Evolutionary conservation across 352 stramenopile species (phyloP).

Genomic region (Phytophthora brassicae): DNA sequence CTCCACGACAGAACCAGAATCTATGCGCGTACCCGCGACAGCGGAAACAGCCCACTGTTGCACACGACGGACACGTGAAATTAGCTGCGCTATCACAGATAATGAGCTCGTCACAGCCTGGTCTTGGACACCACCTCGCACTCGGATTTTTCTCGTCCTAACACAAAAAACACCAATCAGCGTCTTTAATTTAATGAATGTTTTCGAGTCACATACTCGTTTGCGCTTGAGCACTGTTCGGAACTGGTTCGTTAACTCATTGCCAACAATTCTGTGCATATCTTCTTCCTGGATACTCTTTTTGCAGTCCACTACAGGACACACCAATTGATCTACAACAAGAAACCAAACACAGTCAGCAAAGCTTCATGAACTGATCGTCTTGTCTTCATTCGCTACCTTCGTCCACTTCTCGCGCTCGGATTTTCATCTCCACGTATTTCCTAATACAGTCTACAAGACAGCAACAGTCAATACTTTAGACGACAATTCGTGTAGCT

Average conservation of each 20-base stretch:
- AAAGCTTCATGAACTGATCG: background rate
- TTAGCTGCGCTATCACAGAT: slow-evolving; percentile 46
- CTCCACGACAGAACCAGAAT: slow-evolving; percentile 57
- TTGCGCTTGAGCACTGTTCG: slow-evolving; percentile 49
- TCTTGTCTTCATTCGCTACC: slow-evolving; percentile 22
- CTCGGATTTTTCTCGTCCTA: slow-evolving; percentile 79
- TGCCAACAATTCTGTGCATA: slow-evolving; percentile 35
- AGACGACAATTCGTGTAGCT: background rate
- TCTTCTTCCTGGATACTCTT: slow-evolving; percentile 40
- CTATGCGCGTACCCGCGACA: slow-evolving; percentile 56
- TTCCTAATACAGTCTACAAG: slow-evolving; percentile 44
- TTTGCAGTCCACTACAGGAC: slow-evolving; percentile 58
- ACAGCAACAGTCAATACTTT: background rate
- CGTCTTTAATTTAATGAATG: background rate
- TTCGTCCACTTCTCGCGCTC: slow-evolving; percentile 59
- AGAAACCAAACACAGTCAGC: background rate
- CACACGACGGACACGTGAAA: slow-evolving; percentile 70
- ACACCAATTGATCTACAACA: slow-evolving; percentile 64
- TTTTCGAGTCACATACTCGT: slow-evolving; percentile 32
- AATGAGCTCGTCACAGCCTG: slow-evolving; percentile 66
- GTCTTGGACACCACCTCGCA: slow-evolving; percentile 63
- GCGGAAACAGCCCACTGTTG: slow-evolving; percentile 54
- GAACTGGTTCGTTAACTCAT: slow-evolving; percentile 28
- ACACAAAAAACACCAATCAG: background rate
- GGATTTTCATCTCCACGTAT: slow-evolving; percentile 66